Evolutionary conservation across 2,329 filamentous ascomycete species (phyloP).

Genomic region (Ascochyta fabae): DNA sequence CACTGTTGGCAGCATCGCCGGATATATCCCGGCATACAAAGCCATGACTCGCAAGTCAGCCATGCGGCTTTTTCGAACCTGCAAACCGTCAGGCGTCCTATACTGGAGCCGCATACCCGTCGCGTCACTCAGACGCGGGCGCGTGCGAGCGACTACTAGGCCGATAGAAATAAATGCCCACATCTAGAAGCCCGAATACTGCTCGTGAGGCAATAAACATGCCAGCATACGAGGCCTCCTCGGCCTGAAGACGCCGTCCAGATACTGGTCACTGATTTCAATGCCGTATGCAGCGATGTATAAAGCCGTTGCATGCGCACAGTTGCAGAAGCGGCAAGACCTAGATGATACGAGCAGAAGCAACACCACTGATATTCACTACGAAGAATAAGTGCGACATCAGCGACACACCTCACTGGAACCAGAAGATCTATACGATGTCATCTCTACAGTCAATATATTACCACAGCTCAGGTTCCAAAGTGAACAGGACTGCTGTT

Average conservation of each 20-base stretch:
- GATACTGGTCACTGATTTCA: background rate
- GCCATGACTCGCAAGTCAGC: conserved; percentile 10
- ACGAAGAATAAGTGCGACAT: too few species aligned
- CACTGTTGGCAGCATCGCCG: too few species aligned
- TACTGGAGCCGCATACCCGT: conserved; percentile 9
- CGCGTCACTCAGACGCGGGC: conserved; percentile 1
- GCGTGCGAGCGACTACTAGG: background rate
- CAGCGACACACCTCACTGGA: too few species aligned
- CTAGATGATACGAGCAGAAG: background rate
- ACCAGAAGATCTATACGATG: too few species aligned
- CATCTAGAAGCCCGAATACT: background rate
- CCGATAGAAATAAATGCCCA: background rate
- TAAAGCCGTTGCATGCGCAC: background rate
- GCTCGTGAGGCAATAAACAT: background rate
- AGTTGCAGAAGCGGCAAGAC: background rate
- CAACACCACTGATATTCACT: too few species aligned
- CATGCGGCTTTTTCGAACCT: background rate
- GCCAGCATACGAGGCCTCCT: background rate
- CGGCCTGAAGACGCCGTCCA: background rate
- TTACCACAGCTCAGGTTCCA: too few species aligned
- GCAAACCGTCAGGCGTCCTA: conserved; percentile 4
- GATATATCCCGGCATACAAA: too few species aligned
- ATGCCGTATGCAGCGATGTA: background rate
- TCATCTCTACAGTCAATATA: too few species aligned
- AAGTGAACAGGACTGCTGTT: too few species aligned